phyloP scores from a whole-genome alignment of 2,329 filamentous ascomycete species.

The Aspergillus brasiliensis region DNA sequence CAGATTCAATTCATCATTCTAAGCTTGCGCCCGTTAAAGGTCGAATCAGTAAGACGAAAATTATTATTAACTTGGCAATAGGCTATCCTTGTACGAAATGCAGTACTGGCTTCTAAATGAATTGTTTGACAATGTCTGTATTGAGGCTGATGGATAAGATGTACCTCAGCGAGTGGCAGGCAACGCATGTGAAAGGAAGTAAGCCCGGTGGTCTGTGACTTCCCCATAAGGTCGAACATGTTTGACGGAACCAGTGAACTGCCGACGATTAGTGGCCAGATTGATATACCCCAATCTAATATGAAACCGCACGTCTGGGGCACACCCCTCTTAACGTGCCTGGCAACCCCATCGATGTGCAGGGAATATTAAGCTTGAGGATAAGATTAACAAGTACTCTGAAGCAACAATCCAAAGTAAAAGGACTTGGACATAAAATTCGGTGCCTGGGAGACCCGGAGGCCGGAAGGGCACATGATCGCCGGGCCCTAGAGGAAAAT shows the following conservation, averaged over 20 bases:
- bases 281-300: background rate
- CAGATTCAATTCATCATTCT: background rate
- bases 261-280: background rate
- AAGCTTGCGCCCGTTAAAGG: background rate
- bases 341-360: background rate
- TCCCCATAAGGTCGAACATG: background rate
- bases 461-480: conserved; percentile 19
- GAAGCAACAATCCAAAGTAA: background rate
- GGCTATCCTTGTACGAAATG: too few species aligned
- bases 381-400: background rate
- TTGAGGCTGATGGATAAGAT: background rate
- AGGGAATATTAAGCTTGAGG: background rate
- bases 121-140: too few species aligned
- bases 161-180: background rate
- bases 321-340: background rate
- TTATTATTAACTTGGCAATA: background rate
- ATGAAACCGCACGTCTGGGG: background rate
- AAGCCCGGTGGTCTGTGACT: background rate
- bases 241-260: background rate
- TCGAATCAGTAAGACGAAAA: background rate
- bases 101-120: too few species aligned
- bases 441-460: conserved; percentile 7
- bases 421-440: background rate
- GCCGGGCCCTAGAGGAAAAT: conserved; percentile 5
- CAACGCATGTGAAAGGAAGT: background rate